These are phyloP conservation scores for Soucietia sequanensis DNA, from an alignment of 805 yeast genomes.

Conservation along the genomic window DNA sequence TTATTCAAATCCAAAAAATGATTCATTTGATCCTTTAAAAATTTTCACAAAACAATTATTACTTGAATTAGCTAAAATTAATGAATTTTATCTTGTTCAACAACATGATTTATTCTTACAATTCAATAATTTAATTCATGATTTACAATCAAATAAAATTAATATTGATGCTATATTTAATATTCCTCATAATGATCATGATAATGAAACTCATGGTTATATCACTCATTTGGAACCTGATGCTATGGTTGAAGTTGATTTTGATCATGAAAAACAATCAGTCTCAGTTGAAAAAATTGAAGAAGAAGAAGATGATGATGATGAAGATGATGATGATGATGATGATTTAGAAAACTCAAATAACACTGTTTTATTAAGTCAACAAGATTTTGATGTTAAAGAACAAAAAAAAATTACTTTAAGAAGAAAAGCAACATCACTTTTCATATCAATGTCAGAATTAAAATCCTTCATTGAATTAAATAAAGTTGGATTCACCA, in stretches of 20 bases:
- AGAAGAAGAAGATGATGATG: constrained; percentile 28
- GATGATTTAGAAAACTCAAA: constrained; percentile 22
- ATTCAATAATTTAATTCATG: constrained; percentile 46
- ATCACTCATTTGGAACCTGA: no score
- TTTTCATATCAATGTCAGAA: constrained; percentile 77
- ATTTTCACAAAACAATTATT: constrained; percentile 47
- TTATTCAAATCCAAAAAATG: constrained; percentile 6
- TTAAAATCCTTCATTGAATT: constrained; percentile 79
- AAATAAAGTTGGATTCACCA: constrained; percentile 84
- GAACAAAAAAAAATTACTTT: constrained; percentile 58
- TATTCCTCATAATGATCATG: neutral
- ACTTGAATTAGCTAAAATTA: constrained; percentile 51
- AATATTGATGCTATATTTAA: constrained; percentile 15
- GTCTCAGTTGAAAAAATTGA: constrained; percentile 38
- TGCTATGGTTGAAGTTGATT: neutral
- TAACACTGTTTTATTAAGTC: constrained; percentile 50
- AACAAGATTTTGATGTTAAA: constrained; percentile 48
- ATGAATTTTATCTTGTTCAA: constrained; percentile 47
- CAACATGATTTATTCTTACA: constrained; percentile 47
- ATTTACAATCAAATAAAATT: constrained; percentile 36
- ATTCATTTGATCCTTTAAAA: constrained; percentile 27
- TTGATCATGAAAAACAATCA: constrained; percentile 17
- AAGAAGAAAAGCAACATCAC: constrained; percentile 61
- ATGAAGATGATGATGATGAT: constrained; percentile 25
- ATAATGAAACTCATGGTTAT: neutral